A percentile compares a stretch with the other conserved stretches of the same genome.
These are phyloP conservation scores for Torulaspora pretoriensis DNA, from an alignment of 1,139 yeast genomes.

Conservation along the genomic window DNA sequence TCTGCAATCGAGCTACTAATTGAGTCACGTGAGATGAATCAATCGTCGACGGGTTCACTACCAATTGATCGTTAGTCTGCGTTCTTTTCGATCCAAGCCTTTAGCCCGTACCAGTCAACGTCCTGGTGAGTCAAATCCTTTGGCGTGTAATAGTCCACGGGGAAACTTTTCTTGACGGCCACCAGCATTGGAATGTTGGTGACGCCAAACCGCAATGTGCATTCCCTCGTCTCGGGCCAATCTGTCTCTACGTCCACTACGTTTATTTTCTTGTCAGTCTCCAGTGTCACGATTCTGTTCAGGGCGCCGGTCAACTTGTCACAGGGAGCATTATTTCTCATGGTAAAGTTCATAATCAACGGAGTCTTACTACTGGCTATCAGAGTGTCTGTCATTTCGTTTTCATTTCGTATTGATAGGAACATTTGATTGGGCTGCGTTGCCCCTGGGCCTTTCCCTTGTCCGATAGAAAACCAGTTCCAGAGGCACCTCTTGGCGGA, in stretches of 20 bases:
- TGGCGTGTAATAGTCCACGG: conserved; percentile 47
- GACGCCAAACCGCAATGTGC: conserved; percentile 54
- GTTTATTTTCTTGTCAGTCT: conserved; percentile 50
- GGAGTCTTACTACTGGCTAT: conserved; percentile 52
- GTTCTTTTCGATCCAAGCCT: conserved; percentile 52
- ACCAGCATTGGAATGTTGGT: conserved; percentile 61
- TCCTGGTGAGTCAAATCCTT: conserved; percentile 39
- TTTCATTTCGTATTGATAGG: conserved; percentile 44
- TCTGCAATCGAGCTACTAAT: not conserved
- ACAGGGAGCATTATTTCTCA: conserved; percentile 59
- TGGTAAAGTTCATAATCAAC: conserved; percentile 65
- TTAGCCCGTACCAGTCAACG: conserved; percentile 50
- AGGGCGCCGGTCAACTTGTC: conserved; percentile 62
- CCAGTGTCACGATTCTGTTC: conserved; percentile 51
- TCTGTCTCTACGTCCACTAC: conserved; percentile 71
- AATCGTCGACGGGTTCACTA: too few species aligned
- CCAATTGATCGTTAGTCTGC: conserved; percentile 37
- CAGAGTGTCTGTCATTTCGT: conserved; percentile 55
- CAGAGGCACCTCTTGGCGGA: conserved; percentile 8
- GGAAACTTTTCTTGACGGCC: conserved; percentile 62
- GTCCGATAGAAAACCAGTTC: conserved; percentile 9
- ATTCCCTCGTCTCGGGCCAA: conserved; percentile 55
- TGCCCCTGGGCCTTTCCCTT: not conserved
- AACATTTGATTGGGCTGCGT: conserved; percentile 33
- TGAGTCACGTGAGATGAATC: conserved; percentile 1